Conservation (phyloP, 805 yeast genomes). For the Barnettozyma vustinii region DNA sequence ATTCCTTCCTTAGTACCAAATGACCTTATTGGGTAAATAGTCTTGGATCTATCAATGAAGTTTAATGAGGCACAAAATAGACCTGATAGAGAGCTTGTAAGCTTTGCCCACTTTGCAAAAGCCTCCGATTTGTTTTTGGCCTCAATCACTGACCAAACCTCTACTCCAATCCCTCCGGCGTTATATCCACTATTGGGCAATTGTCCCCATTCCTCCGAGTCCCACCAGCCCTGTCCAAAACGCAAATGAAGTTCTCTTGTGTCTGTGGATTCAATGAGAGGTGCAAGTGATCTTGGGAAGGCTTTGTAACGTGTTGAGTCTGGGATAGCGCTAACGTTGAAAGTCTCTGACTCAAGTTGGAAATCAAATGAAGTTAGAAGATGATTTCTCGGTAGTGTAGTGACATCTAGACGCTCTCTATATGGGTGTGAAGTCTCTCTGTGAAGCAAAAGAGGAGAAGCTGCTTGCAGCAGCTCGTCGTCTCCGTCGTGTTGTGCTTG, state of each 20-base stretch:
- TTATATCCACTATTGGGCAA: slow-evolving; percentile 65
- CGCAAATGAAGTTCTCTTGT: slow-evolving; percentile 77
- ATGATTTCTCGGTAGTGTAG: slow-evolving; percentile 70
- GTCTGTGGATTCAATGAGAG: slow-evolving; percentile 59
- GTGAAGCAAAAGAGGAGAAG: slow-evolving; percentile 2
- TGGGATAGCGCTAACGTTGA: slow-evolving; percentile 17
- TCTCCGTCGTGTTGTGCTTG: neutral
- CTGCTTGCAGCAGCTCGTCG: neutral
- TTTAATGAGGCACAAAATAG: slow-evolving; percentile 92
- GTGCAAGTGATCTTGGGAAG: slow-evolving; percentile 80
- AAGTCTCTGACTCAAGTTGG: slow-evolving; percentile 48
- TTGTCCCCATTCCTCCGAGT: slow-evolving; percentile 79
- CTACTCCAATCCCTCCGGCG: slow-evolving; percentile 95
- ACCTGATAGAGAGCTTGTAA: slow-evolving; percentile 79
- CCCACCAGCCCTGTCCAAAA: slow-evolving; percentile 95
- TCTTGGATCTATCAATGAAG: slow-evolving; percentile 73
- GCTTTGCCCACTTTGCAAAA: slow-evolving; percentile 57
- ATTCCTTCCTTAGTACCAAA: slow-evolving; percentile 23
- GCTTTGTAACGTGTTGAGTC: slow-evolving; percentile 47
- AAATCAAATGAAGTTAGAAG: slow-evolving; percentile 69
- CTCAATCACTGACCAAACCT: slow-evolving; percentile 81
- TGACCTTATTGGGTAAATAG: slow-evolving; percentile 58
- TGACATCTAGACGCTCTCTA: slow-evolving; percentile 54
- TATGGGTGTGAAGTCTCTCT: slow-evolving; percentile 33
- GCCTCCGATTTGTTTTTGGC: slow-evolving; percentile 53